Percentiles rank a stretch among this genome's conserved stretches.
phyloP scores from a whole-genome alignment of 1,139 yeast genomes.

The Diutina ranongensis region DNA sequence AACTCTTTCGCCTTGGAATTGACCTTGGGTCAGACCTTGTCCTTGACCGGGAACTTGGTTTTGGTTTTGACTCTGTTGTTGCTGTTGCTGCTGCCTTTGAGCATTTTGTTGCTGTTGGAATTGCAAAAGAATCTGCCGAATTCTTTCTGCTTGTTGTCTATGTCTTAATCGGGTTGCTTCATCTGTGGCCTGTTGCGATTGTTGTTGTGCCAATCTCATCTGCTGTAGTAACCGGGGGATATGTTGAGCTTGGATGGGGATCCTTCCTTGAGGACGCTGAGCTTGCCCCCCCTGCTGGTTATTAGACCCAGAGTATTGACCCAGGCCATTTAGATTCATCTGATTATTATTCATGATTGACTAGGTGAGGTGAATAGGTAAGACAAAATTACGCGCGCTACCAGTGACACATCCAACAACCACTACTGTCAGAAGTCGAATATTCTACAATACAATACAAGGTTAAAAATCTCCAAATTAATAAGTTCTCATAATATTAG shows the following conservation, averaged over 20 bases:
- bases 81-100: background rate
- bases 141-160: background rate
- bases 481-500: too few relatives aligned
- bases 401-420: too few relatives aligned
- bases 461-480: too few relatives aligned
- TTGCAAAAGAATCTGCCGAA: background rate
- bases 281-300: background rate
- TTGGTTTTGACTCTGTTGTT: background rate
- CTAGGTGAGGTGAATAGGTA: background rate
- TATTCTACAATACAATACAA: too few relatives aligned
- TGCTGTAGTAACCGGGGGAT: constrained; percentile 1
- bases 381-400: background rate
- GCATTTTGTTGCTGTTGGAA: constrained; percentile 1
- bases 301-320: background rate
- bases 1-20: background rate
- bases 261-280: background rate
- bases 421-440: too few relatives aligned
- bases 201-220: constrained; percentile 2
- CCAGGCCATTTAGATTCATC: constrained; percentile 1
- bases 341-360: constrained; percentile 1
- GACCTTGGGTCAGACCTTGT: background rate
- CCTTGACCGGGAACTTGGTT: background rate
- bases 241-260: constrained; percentile 1
- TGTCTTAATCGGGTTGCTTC: constrained; percentile 1
- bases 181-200: constrained; percentile 2